A percentile compares a stretch with the other conserved stretches of the same genome.
Evolutionary conservation across 2,329 filamentous ascomycete species (phyloP).

Genomic region (Diaporthe citri): DNA sequence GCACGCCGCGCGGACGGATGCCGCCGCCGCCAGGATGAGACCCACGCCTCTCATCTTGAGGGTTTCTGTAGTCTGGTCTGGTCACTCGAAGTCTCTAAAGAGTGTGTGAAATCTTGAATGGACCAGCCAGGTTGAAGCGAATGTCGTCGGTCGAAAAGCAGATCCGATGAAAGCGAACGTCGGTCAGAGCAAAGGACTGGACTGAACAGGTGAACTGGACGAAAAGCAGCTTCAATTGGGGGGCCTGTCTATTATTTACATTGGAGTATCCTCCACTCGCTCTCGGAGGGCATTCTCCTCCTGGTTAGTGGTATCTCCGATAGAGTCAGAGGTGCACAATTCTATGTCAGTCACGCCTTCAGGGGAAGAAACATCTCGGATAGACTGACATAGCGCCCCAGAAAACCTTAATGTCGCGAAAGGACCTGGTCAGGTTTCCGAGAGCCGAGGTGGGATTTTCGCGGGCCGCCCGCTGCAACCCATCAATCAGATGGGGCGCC

Average conservation of each 20-base stretch:
- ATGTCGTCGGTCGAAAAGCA: background rate
- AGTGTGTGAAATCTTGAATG: slow-evolving; percentile 2
- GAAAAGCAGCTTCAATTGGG: background rate
- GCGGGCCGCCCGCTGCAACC: slow-evolving; percentile 17
- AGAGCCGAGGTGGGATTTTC: slow-evolving; percentile 14
- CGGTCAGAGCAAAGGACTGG: background rate
- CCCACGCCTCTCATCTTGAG: slow-evolving; percentile 11
- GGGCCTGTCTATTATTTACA: slow-evolving; percentile 6
- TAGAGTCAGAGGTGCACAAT: background rate
- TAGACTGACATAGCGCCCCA: background rate
- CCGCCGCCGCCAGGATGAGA: slow-evolving; percentile 41
- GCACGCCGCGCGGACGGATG: slow-evolving; percentile 44
- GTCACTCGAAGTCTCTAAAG: slow-evolving; percentile 1
- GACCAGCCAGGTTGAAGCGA: slow-evolving; percentile 21
- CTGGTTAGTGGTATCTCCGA: background rate
- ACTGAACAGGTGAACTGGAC: background rate
- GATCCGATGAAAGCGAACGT: background rate
- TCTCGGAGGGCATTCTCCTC: background rate
- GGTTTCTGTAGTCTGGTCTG: background rate
- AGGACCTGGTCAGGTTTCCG: background rate
- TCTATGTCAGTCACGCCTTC: background rate
- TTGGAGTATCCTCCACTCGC: background rate
- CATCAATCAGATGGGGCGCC: slow-evolving; percentile 9
- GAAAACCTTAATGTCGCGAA: slow-evolving; percentile 6
- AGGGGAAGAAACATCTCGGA: background rate